Evolutionary conservation across 1,284 basidiomycete genomes (phyloP).

Genomic region (Phellinidium pouzarii): DNA sequence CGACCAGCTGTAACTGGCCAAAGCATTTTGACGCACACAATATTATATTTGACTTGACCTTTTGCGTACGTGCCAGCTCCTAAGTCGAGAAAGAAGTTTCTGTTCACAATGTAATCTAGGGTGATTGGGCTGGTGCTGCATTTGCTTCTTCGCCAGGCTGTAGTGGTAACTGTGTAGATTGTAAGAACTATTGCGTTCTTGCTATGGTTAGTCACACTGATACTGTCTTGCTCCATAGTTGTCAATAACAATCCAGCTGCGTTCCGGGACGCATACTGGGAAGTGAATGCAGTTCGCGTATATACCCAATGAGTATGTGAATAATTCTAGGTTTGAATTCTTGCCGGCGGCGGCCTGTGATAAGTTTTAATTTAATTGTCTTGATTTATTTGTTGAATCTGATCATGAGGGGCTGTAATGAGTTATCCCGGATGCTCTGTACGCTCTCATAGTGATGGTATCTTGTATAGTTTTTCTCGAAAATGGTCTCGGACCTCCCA

Average conservation of each 20-base stretch:
- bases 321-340: neutral
- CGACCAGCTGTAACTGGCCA: slow-evolving; percentile 35
- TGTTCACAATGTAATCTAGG: slow-evolving; percentile 13
- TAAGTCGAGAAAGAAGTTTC: neutral
- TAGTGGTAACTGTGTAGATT: slow-evolving; percentile 20
- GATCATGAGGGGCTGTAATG: too few species aligned
- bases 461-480: too few species aligned
- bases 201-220: neutral
- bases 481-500: too few species aligned
- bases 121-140: slow-evolving; percentile 22
- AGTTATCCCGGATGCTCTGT: too few species aligned
- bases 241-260: slow-evolving; percentile 47
- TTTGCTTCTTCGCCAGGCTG: slow-evolving; percentile 20
- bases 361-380: too few species aligned
- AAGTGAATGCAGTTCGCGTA: slow-evolving; percentile 49
- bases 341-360: too few species aligned
- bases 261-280: slow-evolving; percentile 58
- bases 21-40: slow-evolving; percentile 42
- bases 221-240: slow-evolving; percentile 32
- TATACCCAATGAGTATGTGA: slow-evolving; percentile 32
- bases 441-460: too few species aligned
- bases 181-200: slow-evolving; percentile 14
- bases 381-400: too few species aligned
- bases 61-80: slow-evolving; percentile 36
- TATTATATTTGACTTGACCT: slow-evolving; percentile 47